Percentiles rank a stretch among this genome's conserved stretches.
These are phyloP conservation scores for Pseudotsuga menziesii DNA, from an alignment of 75 land plant genomes.

Conservation along the genomic window DNA sequence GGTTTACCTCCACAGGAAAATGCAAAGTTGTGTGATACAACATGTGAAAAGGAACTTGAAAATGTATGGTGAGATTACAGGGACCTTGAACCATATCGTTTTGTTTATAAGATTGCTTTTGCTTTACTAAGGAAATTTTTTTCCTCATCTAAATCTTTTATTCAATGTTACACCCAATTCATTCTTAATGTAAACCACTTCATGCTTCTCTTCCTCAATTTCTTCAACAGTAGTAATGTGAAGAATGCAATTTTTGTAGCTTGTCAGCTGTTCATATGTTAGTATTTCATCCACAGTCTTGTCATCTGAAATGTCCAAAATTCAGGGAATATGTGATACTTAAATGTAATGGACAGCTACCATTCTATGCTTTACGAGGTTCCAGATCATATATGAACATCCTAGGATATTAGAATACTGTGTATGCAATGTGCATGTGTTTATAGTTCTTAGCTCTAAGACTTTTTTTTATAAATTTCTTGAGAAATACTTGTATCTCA, in stretches of 20 bases:
- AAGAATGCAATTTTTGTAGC: background rate
- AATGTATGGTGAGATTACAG: slow-evolving; percentile 75
- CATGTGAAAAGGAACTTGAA: slow-evolving; percentile 87
- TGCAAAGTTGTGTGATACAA: slow-evolving; percentile 65
- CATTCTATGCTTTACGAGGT: background rate
- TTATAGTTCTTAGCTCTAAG: too few species aligned
- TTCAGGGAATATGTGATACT: background rate
- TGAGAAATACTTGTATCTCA: too few species aligned
- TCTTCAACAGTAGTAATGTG: background rate
- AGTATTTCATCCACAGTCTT: background rate
- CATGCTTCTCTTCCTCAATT: background rate
- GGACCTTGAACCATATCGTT: background rate
- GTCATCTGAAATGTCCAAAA: background rate
- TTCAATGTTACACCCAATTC: background rate
- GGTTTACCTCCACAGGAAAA: slow-evolving; percentile 74
- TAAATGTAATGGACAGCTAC: background rate
- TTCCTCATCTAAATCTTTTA: background rate
- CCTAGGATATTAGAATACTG: too few species aligned
- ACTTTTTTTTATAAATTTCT: too few species aligned
- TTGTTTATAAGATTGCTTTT: background rate
- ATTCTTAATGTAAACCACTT: background rate
- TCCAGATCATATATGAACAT: too few species aligned
- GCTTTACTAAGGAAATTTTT: background rate
- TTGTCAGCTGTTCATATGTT: background rate
- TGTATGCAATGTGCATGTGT: too few species aligned